Evolutionary conservation across 306 rosid species (phyloP), one percentile per base, ranked within the genome.

Genomic region (Bauhinia variegata): DNA sequence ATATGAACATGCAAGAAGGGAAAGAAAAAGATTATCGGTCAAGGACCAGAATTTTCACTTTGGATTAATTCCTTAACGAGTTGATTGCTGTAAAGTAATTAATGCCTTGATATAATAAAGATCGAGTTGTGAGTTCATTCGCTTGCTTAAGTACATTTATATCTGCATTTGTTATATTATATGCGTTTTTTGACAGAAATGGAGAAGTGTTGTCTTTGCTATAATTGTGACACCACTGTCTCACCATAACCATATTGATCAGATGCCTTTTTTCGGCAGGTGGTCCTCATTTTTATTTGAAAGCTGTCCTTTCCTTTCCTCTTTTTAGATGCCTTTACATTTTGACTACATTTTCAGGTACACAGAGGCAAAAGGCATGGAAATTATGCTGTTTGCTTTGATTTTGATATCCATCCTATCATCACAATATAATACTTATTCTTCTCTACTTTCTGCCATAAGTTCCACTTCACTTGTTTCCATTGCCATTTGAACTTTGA

Each of bases 141-240:
- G 13, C 38, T 59, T 70, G 67, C n/a, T 60, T 18, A 48, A 5
- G 33, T 18, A 16, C 0, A 23, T 23, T n/a, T n/a, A n/a, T n/a
- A n/a, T 23, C 17, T 19, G 43, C 64, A 73, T 9, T 43, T 11
- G 1, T 63, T 31, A 19, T 63, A 18, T 63, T 63, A 23, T 60
- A 5, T 50, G 38, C 19, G 18, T 33, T 70, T 37, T 12, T 34
- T 11, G 55, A 49, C 50, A 23, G 16, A 32, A 62, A 8, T 54
- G 46, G 3, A 23, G 2, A 23, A 23, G 28, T 23, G 28, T 23
- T 23, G 31, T 63, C 33, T 12, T 28, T 48, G 13, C 19, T 33
- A 51, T 59, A 56, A 67, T 67, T 37, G 44, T 66, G 63, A 15
- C 63, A 50, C 52, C 54, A 11, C 4, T 51, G 33, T 75, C 69